Evolutionary conservation across 805 yeast genomes (phyloP), one percentile per base, ranked within the genome.

Genomic region (Kluyveromyces aestuarii): DNA sequence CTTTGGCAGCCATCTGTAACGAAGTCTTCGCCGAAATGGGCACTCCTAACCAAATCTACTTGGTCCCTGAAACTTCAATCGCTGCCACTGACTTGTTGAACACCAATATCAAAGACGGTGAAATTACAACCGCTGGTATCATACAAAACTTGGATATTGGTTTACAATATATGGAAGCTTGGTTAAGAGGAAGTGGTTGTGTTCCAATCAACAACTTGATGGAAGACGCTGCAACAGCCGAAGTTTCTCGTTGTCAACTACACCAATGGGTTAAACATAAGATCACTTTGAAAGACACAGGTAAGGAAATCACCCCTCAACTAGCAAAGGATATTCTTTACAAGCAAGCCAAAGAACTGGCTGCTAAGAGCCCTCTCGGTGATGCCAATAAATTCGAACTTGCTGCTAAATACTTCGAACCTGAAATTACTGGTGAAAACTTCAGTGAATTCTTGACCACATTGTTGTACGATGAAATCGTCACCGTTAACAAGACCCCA

Each of bases 191-290:
- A 51, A 70, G 81, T 47, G 95, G 95, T 14, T 85, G 93, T 74
- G 90, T 84, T 52, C 91, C 95, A 55, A 85, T 85, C 66, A 84
- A 85, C 72, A 79, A 80, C 65, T 73, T 85, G 67, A 85, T 85
- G 95, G 95, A 85, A 69, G 95, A 85, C 67, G 95, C 95, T 27
- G 93, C 93, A 35, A 85, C 95, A 45, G 91, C 93, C 39, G 95
- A 85, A 68, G 95, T 85, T 38, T 82, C 90, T 37, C 77, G 93
- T 71, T 76, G 88, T 52, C 91, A 84, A 69, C 72, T 85, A 56
- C 82, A 82, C 75, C 88, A 87, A 63, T 85, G 95, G 95, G 85
- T 81, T 46, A 82, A 80, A 50, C 90, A 85, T 63, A 78, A 79
- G 41, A 84, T 80, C 41, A 69, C 63, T 48, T 62, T 77, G 52